Evolutionary conservation across 805 yeast genomes (phyloP).

Genomic region (Hanseniaspora osmophila): DNA sequence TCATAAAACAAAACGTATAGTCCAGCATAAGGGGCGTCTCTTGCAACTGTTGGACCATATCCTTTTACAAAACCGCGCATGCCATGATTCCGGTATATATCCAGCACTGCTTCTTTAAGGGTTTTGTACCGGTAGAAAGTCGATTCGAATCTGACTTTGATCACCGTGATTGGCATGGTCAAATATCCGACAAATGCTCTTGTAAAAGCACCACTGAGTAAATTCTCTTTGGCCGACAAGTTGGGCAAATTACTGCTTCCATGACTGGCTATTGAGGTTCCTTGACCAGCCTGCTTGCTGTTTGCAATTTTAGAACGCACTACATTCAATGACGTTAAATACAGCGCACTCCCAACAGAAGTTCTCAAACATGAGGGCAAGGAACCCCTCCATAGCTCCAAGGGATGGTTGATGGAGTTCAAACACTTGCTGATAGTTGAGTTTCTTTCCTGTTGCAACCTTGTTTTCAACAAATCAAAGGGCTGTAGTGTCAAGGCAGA

Average conservation of each 20-base stretch:
- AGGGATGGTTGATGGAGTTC: constrained; percentile 26
- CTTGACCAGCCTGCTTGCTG: constrained; percentile 5
- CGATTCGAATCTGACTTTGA: constrained; percentile 84
- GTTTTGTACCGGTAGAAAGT: constrained; percentile 57
- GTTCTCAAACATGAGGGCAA: constrained; percentile 82
- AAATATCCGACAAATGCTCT: constrained; percentile 71
- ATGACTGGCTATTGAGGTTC: constrained; percentile 2
- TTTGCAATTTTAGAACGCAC: constrained; percentile 40
- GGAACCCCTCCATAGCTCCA: constrained; percentile 82
- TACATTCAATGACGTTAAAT: constrained; percentile 56
- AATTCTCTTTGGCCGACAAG: constrained; percentile 53
- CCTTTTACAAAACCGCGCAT: constrained; percentile 71
- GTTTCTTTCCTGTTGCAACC: constrained; percentile 51
- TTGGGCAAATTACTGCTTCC: constrained; percentile 46
- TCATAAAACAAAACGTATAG: constrained; percentile 79
- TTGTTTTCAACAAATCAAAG: constrained; percentile 72
- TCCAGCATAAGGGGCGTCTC: constrained; percentile 97
- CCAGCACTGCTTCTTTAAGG: constrained; percentile 41
- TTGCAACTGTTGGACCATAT: constrained; percentile 66
- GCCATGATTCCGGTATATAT: constrained; percentile 41
- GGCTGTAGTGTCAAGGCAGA: constrained; percentile 79
- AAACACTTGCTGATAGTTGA: constrained; percentile 15
- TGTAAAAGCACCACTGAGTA: constrained; percentile 63
- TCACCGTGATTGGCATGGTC: constrained; percentile 88
- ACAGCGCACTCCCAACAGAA: constrained; percentile 79